These are phyloP conservation scores for Geoglossum cookeanum DNA, from an alignment of 2,329 filamentous ascomycete genomes.

Conservation along the genomic window DNA sequence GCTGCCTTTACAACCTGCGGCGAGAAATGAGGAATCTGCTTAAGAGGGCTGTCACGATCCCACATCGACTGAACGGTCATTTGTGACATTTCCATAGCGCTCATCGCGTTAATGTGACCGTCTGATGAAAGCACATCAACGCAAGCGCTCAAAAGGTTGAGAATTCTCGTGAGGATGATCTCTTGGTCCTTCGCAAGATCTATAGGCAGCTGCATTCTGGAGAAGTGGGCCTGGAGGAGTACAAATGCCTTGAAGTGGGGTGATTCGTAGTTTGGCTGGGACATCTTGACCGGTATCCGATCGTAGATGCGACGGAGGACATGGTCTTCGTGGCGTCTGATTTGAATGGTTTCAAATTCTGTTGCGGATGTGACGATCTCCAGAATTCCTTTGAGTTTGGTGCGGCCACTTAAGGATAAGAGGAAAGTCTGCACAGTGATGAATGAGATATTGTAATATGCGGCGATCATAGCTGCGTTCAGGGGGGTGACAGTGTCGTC, in stretches of 20 bases:
- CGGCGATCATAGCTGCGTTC: slow-evolving; percentile 93
- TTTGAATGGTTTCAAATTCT: slow-evolving; percentile 90
- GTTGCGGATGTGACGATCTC: slow-evolving; percentile 95
- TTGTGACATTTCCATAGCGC: slow-evolving; percentile 96
- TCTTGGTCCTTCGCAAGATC: slow-evolving; percentile 95
- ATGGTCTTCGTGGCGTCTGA: slow-evolving; percentile 76
- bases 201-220: slow-evolving; percentile 86
- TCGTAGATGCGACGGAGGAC: slow-evolving; percentile 86
- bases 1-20: slow-evolving; percentile 67
- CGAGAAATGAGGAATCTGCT: slow-evolving; percentile 92
- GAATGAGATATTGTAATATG: slow-evolving; percentile 98
- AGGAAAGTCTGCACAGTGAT: slow-evolving; percentile 98
- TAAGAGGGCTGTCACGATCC: slow-evolving; percentile 90
- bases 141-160: slow-evolving; percentile 75
- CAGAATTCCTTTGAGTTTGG: slow-evolving; percentile 89
- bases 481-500: slow-evolving; percentile 77
- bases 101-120: slow-evolving; percentile 91
- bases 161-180: slow-evolving; percentile 61
- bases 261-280: slow-evolving; percentile 69
- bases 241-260: slow-evolving; percentile 97
- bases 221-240: slow-evolving; percentile 93
- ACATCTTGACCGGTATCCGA: slow-evolving; percentile 86
- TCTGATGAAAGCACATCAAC: slow-evolving; percentile 94
- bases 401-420: slow-evolving; percentile 68
- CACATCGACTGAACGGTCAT: slow-evolving; percentile 99